Evolutionary conservation across 179 eudicot genomes (phyloP).

Genomic region (Silene vulgaris): DNA sequence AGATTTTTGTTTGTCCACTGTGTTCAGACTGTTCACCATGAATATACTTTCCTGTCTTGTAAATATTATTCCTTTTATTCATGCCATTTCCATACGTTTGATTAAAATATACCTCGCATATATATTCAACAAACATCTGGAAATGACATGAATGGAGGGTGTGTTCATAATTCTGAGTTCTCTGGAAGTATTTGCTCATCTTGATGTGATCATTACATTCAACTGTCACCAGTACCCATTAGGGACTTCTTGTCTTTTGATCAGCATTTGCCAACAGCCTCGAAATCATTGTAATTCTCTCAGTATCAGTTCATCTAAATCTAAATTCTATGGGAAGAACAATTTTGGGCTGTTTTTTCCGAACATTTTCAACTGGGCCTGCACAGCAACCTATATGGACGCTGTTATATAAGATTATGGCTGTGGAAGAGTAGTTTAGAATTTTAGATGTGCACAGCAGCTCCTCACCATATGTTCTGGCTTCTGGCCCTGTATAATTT

Average conservation of each 20-base stretch:
- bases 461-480: neutral
- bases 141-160: too few relatives aligned
- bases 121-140: too few relatives aligned
- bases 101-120: too few relatives aligned
- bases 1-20: neutral
- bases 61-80: neutral
- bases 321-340: neutral
- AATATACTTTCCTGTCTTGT: neutral
- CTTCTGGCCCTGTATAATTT: neutral
- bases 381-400: neutral
- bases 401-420: neutral
- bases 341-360: neutral
- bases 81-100: too few relatives aligned
- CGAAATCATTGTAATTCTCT: neutral
- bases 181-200: constrained; percentile 1
- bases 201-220: neutral
- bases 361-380: neutral
- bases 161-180: neutral
- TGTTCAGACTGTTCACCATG: neutral
- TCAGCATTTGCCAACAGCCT: neutral
- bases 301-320: constrained; percentile 1
- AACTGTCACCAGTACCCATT: neutral
- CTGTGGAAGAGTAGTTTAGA: constrained; percentile 10
- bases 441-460: neutral
- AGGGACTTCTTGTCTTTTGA: neutral